Percentiles rank a stretch among this genome's conserved stretches.
Conservation (phyloP, 306 rosid genomes). For the Sicyos edulis region DNA sequence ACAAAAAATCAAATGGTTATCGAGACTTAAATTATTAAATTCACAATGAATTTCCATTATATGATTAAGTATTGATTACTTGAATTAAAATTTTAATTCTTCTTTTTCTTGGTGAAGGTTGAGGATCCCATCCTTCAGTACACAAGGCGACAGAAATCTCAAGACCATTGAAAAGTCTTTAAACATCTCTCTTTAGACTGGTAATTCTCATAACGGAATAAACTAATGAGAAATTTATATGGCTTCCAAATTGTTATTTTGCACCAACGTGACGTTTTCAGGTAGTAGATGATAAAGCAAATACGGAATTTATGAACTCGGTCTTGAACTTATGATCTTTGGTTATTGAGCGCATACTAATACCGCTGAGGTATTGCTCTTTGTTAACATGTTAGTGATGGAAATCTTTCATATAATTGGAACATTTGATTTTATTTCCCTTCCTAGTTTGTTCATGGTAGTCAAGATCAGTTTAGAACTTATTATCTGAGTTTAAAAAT, state of each 20-base stretch:
- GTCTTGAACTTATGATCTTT: no score
- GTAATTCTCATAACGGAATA: neutral
- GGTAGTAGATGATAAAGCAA: neutral
- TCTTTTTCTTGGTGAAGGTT: slow-evolving; percentile 45
- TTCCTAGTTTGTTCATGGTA: neutral
- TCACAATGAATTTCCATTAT: neutral
- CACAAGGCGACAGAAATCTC: slow-evolving; percentile 69
- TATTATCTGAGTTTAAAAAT: no score
- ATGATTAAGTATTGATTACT: no score
- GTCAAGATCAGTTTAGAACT: neutral
- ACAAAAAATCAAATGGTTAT: no score
- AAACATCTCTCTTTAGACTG: neutral
- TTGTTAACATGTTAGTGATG: neutral
- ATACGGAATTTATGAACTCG: neutral
- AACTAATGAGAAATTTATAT: neutral
- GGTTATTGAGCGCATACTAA: no score
- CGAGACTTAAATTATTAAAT: neutral
- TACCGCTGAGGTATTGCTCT: no score
- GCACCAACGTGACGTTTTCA: neutral
- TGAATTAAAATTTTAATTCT: neutral
- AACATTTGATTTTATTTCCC: neutral
- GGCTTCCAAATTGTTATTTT: slow-evolving; percentile 9
- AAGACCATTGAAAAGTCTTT: slow-evolving; percentile 33
- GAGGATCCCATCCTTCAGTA: slow-evolving; percentile 81
- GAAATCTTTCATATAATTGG: neutral